Conservation (phyloP, 331 rosid species). For the Spiraea crenata region DNA sequence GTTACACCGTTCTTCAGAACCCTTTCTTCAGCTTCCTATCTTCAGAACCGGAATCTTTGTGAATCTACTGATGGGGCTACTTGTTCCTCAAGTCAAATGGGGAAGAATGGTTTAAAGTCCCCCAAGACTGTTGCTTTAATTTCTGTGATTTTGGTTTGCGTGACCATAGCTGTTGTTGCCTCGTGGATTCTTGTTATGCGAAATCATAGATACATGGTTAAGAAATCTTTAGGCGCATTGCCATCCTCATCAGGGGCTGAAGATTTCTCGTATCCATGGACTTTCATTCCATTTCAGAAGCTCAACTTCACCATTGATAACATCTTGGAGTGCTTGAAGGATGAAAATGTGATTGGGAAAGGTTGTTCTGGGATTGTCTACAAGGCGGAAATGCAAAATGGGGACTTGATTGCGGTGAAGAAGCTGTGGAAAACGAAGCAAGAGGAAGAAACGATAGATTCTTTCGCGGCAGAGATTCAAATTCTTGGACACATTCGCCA, state of each 20-base stretch:
- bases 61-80: constrained; percentile 67
- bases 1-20: constrained; percentile 77
- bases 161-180: constrained; percentile 52
- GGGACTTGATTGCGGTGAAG: constrained; percentile 81
- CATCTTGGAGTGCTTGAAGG: constrained; percentile 80
- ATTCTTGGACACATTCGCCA: constrained; percentile 92
- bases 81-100: constrained; percentile 56
- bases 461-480: constrained; percentile 89
- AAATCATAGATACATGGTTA: constrained; percentile 46
- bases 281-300: constrained; percentile 90
- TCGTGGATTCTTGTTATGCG: constrained; percentile 60
- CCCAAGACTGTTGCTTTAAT: constrained; percentile 55
- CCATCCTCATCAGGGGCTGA: constrained; percentile 52
- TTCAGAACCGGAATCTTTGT: constrained; percentile 61
- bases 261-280: constrained; percentile 97
- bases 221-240: constrained; percentile 41
- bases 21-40: constrained; percentile 50
- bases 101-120: constrained; percentile 51
- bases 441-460: constrained; percentile 72
- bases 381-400: constrained; percentile 76
- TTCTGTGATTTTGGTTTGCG: constrained; percentile 51
- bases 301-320: constrained; percentile 67
- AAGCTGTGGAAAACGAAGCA: constrained; percentile 84
- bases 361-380: constrained; percentile 90
- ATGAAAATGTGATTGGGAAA: constrained; percentile 81